Evolutionary conservation across 371 early-diverging fungal genomes (phyloP), one percentile per base, ranked within the genome.

Genomic region (Choanephora cucurbitarum): DNA sequence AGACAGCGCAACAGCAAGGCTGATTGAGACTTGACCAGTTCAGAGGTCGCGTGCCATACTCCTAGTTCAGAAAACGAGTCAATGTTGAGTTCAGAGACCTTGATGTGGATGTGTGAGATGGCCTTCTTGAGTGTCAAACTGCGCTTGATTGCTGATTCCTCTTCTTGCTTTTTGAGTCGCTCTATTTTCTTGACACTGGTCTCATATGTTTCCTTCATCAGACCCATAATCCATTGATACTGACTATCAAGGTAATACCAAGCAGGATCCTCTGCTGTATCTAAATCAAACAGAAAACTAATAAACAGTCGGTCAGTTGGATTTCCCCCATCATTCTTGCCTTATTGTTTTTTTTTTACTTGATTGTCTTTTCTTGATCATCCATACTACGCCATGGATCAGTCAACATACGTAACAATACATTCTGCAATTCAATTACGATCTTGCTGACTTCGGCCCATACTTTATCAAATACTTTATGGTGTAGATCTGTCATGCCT

Each of bases 361-460:
- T 82, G 61, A 97, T 93, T 15, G 90, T 85, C 39, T 87, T 85
- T 71, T 96, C 96, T 66, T 96, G 98, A 39, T 85, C 87, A 28
- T 95, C 95, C 75, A 95, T 82, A 15, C 92, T 80, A 23, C 85
- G 65, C 83, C 87, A 89, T 10, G 90, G 84, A 57, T 93, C 90
- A 4, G 82, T 82, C 56, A 98, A 66, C 69, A 91, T 86, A 45
- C 77, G 67, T 43, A 91, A 85, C 54, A 98, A 68, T 15, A 88
- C 81, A 21, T 80, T 81, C 39, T 89, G 80, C 8, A 95, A 69
- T 44, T 82, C 81, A 2, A 77, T 82, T 2, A 95, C 87, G 58
- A 93, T 92, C 34, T 87, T 81, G 52, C 89, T 90, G 17, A 95
- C 96, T 65, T 96, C 95, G 0, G 72, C 73, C 98, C 98, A 98